Conservation (phyloP, 106 monocot genomes). For the Dendrobium chrysotoxum region DNA sequence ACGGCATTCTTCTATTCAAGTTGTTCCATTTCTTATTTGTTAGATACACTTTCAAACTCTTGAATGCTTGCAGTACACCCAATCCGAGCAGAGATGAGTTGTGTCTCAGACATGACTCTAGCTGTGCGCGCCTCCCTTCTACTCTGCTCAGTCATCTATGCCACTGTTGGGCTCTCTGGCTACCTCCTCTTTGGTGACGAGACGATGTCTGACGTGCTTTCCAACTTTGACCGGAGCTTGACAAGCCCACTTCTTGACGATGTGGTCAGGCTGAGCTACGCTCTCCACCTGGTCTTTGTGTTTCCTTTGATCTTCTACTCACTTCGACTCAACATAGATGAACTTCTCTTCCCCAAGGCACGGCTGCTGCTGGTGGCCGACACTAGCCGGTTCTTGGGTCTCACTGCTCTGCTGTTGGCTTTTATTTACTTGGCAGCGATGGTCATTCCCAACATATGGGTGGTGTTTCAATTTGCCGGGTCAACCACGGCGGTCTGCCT, state of each 20-base stretch:
- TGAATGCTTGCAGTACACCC: slow-evolving; percentile 60
- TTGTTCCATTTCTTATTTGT: neutral
- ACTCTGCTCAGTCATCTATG: slow-evolving; percentile 72
- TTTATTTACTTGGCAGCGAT: slow-evolving; percentile 59
- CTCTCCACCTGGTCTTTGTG: slow-evolving; percentile 74
- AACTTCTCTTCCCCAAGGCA: slow-evolving; percentile 48
- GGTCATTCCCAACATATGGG: slow-evolving; percentile 84
- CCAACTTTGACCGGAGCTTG: slow-evolving; percentile 53
- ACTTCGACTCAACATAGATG: slow-evolving; percentile 70
- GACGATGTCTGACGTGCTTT: slow-evolving; percentile 79
- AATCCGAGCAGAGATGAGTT: slow-evolving; percentile 54
- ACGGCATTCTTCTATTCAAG: neutral
- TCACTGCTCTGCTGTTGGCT: slow-evolving; percentile 44
- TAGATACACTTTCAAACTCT: neutral
- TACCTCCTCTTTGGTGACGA: slow-evolving; percentile 84
- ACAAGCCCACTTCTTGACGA: slow-evolving; percentile 44
- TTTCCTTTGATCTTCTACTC: slow-evolving; percentile 82
- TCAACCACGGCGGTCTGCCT: slow-evolving; percentile 76
- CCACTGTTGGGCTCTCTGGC: slow-evolving; percentile 58
- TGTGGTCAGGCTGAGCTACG: slow-evolving; percentile 80
- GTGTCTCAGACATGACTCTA: slow-evolving; percentile 57
- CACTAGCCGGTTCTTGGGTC: slow-evolving; percentile 32
- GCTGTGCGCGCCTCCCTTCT: slow-evolving; percentile 74
- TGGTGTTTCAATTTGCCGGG: slow-evolving; percentile 72
- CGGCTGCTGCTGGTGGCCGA: slow-evolving; percentile 18